Evolutionary conservation across 2,329 filamentous ascomycete species (phyloP).

Genomic region (Xylaria sp.): DNA sequence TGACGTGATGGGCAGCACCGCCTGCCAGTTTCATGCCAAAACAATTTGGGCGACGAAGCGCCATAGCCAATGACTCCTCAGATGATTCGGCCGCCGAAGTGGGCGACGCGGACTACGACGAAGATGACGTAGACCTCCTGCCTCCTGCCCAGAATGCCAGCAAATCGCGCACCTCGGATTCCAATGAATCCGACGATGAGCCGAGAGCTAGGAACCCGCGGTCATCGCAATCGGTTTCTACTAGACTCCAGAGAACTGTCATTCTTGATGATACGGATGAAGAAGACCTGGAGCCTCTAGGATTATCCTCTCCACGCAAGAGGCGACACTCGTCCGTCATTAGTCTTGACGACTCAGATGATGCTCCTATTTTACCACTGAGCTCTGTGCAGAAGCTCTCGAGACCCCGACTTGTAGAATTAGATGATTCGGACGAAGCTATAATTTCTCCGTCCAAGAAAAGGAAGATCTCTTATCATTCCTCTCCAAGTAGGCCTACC

Average conservation of each 20-base stretch:
- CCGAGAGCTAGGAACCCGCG: conserved; percentile 24
- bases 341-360: conserved; percentile 37
- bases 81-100: conserved; percentile 45
- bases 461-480: conserved; percentile 40
- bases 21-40: conserved; percentile 48
- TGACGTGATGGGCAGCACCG: conserved; percentile 32
- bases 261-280: conserved; percentile 46
- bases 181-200: conserved; percentile 28
- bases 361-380: conserved; percentile 40
- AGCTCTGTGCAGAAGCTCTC: conserved; percentile 31
- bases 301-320: conserved; percentile 35
- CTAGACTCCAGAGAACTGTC: conserved; percentile 43
- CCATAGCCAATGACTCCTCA: conserved; percentile 39
- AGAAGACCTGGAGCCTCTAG: conserved; percentile 39
- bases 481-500: conserved; percentile 21
- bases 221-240: conserved; percentile 50
- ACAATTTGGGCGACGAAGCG: conserved; percentile 27
- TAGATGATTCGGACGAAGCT: conserved; percentile 43
- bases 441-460: conserved; percentile 48
- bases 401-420: conserved; percentile 38
- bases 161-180: conserved; percentile 15
- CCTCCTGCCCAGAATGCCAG: conserved; percentile 34
- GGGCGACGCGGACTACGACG: conserved; percentile 39
- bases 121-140: conserved; percentile 40
- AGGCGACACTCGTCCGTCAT: conserved; percentile 37